phyloP scores from a whole-genome alignment of 768 basidiomycete species.

The Rhodotorula toruloides region DNA sequence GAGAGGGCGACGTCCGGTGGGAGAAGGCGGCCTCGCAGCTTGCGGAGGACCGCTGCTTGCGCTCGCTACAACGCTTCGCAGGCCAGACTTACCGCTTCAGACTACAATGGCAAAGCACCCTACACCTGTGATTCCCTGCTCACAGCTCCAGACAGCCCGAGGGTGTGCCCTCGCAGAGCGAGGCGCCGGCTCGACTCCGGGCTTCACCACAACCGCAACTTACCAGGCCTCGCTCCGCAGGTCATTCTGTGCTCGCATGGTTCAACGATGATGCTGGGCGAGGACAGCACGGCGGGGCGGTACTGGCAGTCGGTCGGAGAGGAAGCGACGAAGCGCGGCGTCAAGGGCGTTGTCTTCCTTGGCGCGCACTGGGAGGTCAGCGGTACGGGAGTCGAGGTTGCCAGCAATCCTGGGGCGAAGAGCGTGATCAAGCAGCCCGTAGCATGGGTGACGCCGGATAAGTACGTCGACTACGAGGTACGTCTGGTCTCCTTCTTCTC shows the following conservation, averaged over 20 bases:
- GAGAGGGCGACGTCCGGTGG: too few species aligned
- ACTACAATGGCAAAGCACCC: too few species aligned
- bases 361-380: conserved; percentile 37
- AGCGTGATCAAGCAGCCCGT: conserved; percentile 36
- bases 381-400: conserved; percentile 27
- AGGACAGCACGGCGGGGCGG: conserved; percentile 25
- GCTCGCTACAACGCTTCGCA: too few species aligned
- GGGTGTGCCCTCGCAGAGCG: too few species aligned
- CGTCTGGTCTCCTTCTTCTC: neutral
- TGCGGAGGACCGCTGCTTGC: too few species aligned
- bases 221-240: too few species aligned
- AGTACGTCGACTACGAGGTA: conserved; percentile 34
- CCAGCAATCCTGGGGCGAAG: conserved; percentile 14
- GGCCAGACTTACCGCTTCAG: too few species aligned
- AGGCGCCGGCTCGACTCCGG: too few species aligned
- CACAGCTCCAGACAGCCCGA: too few species aligned
- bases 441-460: conserved; percentile 34
- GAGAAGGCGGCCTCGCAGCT: too few species aligned
- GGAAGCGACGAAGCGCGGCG: conserved; percentile 27
- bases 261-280: conserved; percentile 35
- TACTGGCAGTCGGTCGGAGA: conserved; percentile 35
- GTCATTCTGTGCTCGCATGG: conserved; percentile 37
- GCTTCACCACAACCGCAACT: too few species aligned
- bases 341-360: conserved; percentile 37
- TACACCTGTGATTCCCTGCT: too few species aligned